Base-by-base conservation (phyloP, 345 rosid species). In the Camelina hispida region DNA sequence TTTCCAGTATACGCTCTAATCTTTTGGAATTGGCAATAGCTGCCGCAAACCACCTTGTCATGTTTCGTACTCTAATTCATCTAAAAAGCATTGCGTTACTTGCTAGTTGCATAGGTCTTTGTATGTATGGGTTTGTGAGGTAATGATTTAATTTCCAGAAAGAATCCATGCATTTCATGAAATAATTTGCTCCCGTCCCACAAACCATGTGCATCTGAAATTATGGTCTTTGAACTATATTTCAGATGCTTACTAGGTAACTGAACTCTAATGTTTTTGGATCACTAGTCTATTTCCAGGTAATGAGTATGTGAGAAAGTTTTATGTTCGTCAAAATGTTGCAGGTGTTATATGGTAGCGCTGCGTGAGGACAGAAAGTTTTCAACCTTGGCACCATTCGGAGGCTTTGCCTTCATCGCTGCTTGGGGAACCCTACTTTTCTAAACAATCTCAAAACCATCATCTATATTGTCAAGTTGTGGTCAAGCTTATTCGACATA, bases 401-500 rank as follows among this genome's bases (percentile, higher is more conserved):
- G 99, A 25, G 97, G 97, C 43, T 85, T 92, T 69, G 96, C 96
- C 10, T 89, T 94, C 66, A 72, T 91, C 14, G 95, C 84, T 50
- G 97, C 88, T 51, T 94, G 98, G 97, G 93, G 83, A 30, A 87
- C 89, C 88, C 78, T 94, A 83, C 81, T 91, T 16, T 85, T 91
- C 83, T 94, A 68, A 81, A 34, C 66, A 25, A 60, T 55, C 68
- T 66, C 40, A 61, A 55, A 51, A 18, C 7, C 55, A 51, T 51
- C 55, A 51, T 51, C 55, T 18, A 4, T 51, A 51, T 18, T 2
- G 28, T 51, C 55, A 51, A 18, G 7, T 9, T 51, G 28, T 51
- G 11, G 55, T 18, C 25, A 51, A 51, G 55, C 55, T 48, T 48
- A n/a, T 46, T 18, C 9, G 7, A 46, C 51, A 63, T 16, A 46